Evolutionary conservation across 1,139 yeast genomes (phyloP).

Genomic region (Geotrichum restrictum): DNA sequence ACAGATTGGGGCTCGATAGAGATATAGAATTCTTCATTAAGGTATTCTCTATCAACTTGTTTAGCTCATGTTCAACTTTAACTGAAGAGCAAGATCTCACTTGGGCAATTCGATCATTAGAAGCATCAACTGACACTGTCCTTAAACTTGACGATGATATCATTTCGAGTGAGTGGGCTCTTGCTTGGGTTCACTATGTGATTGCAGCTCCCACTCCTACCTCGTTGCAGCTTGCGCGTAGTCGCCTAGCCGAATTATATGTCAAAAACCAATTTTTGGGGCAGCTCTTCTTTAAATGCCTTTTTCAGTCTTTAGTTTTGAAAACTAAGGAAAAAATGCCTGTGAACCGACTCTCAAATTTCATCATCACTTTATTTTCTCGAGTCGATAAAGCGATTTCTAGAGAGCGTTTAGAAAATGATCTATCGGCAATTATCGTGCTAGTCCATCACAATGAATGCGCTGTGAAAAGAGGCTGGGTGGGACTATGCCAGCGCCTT

Average conservation of each 20-base stretch:
- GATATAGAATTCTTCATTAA: slow-evolving; percentile 1
- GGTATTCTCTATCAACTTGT: slow-evolving; percentile 20
- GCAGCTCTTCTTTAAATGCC: slow-evolving; percentile 15
- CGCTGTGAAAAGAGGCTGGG: slow-evolving; percentile 63
- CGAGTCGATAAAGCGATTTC: background rate
- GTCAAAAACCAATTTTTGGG: slow-evolving; percentile 20
- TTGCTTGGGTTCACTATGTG: slow-evolving; percentile 33
- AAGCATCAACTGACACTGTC: slow-evolving; percentile 20
- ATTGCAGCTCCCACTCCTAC: slow-evolving; percentile 17
- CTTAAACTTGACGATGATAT: slow-evolving; percentile 29
- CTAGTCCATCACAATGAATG: slow-evolving; percentile 51
- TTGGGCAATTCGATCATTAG: slow-evolving; percentile 31
- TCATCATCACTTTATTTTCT: slow-evolving; percentile 11
- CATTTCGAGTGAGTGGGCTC: slow-evolving; percentile 26
- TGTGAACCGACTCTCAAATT: background rate
- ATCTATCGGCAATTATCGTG: slow-evolving; percentile 48
- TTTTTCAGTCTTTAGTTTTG: slow-evolving; percentile 23
- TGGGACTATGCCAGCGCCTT: slow-evolving; percentile 63
- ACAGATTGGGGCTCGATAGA: slow-evolving; percentile 23
- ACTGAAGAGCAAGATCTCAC: slow-evolving; percentile 27
- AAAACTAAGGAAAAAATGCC: too few species aligned
- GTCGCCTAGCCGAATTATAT: slow-evolving; percentile 11
- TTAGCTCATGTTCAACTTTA: slow-evolving; percentile 25
- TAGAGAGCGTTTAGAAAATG: slow-evolving; percentile 37
- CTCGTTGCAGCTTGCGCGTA: slow-evolving; percentile 30